phyloP scores from a whole-genome alignment of 352 stramenopile species.

The Globisporangium sylvaticum region DNA sequence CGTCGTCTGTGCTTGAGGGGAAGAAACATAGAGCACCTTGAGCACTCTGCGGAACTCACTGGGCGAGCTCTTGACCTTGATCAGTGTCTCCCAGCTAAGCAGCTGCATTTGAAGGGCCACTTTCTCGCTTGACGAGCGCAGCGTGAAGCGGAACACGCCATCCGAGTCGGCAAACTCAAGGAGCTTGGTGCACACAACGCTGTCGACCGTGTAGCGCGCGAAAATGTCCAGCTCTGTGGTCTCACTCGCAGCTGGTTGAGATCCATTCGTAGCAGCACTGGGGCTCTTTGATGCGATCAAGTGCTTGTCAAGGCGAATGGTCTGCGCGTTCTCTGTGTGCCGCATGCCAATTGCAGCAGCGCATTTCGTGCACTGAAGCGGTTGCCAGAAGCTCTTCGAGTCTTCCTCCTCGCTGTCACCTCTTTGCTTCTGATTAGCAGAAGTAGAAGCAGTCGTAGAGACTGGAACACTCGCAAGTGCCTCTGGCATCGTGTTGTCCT shows the following conservation, averaged over 20 bases:
- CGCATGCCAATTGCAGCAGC: conserved; percentile 30
- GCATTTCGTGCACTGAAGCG: conserved; percentile 43
- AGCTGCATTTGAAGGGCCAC: conserved; percentile 36
- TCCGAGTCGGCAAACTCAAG: conserved; percentile 69
- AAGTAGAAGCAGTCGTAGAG: neutral
- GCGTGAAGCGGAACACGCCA: conserved; percentile 61
- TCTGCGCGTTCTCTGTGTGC: conserved; percentile 32
- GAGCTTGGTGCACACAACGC: conserved; percentile 57
- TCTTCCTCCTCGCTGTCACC: conserved; percentile 12
- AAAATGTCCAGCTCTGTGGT: conserved; percentile 39
- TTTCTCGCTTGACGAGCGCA: conserved; percentile 16
- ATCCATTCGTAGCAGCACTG: neutral
- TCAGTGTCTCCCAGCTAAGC: conserved; percentile 70
- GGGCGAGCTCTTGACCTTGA: conserved; percentile 23
- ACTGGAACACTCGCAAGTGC: conserved; percentile 3
- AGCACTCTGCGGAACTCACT: conserved; percentile 50
- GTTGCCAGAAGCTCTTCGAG: conserved; percentile 29
- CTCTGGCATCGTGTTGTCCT: conserved; percentile 24
- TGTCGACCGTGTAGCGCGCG: conserved; percentile 67
- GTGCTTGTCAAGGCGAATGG: conserved; percentile 64
- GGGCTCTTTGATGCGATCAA: conserved; percentile 24
- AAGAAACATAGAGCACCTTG: conserved; percentile 47
- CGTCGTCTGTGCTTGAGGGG: neutral
- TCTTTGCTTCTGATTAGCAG: neutral
- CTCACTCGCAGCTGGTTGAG: neutral